Base-by-base conservation (phyloP, 163 green algal species). In the Scenedesmus sp. region DNA sequence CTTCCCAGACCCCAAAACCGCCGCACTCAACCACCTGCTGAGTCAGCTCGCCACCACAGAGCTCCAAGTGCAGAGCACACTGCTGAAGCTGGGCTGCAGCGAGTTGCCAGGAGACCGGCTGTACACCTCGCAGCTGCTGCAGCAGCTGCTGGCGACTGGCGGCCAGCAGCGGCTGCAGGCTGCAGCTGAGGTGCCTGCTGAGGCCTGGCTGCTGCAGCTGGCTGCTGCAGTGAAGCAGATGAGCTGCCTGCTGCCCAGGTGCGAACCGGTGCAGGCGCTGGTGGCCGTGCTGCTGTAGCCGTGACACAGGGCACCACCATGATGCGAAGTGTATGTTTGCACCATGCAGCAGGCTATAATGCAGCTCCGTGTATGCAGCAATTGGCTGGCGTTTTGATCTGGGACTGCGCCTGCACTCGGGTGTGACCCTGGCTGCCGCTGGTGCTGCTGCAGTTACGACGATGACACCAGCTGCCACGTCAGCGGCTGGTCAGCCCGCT, bases 221-320 rank as follows among this genome's bases (percentile, higher is more conserved):
- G 35, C 35, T 49, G 73, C 35, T 51, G 35, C 73, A 33, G 73
- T 82, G 35, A 44, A 46, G 16, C 73, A 82, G 73, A 44, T 82
- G 18, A 46, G 73, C 73, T 82, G 35, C 73, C 73, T 82, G 73
- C 73, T 82, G 73, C 73, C 2, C 10, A 30, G 73, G 35, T 82
- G 20, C 35, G 73, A 3, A 6, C 35, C 35, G 16, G 33, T 12
- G 10, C 5, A 46, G 73, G 33, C 33, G 35, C 35, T 33, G 73
- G 35, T 18, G 61, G 61, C 61, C 13, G 24, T n/a, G 56, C 56
- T 70, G 65, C 9, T 76, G 18, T 68, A 26, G n/a, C n/a, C n/a
- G n/a, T n/a, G n/a, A n/a, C n/a, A n/a, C n/a, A n/a, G n/a, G n/a
- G n/a, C n/a, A n/a, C n/a, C n/a, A n/a, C n/a, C 9, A 76, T 40